Evolutionary conservation across 352 stramenopile species (phyloP), one percentile per base, ranked within the genome.

Genomic region (Plasmopara muralis): DNA sequence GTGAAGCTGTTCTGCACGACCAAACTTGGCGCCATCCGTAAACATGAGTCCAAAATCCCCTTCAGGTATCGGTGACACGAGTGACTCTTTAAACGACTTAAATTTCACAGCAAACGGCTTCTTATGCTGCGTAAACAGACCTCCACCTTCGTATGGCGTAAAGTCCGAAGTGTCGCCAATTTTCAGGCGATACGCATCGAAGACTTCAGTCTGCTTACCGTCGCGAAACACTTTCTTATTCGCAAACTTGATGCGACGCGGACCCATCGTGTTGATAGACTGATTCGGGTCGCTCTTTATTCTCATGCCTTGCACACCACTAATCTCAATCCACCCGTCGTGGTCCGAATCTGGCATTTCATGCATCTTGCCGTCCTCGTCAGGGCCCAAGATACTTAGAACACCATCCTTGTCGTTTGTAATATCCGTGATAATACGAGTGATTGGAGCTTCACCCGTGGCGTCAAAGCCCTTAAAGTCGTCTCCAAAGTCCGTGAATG

Each of bases 341-440:
- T 93, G 83, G 47, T 85, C 80, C 57, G 80, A 91, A 49, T 93
- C 83, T 0, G 80, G 83, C 74, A 93, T 83, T 34, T 93, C 83
- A 60, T 93, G 83, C 80, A 93, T 93, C 64, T 89, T 90, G 50
- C 83, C 83, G 56, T 93, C 80, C 46, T 93, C 83, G 50, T 93
- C 80, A 0, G 83, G 80, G 0, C 83, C 83, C 25, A 93, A 66
- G 31, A 93, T 74, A 37, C 72, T 80, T 38, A 93, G 46, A 43
- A 89, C 54, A 12, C 83, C 83, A 56, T 93, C 80, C 54, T 69
- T 72, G 50, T 90, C 83, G 59, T 83, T 90, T 54, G 80, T 89
- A 47, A 93, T 85, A 49, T 90, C 80, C 52, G 83, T 91, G 55
- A 93, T 89, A 62, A 93, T 93, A 33, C 83, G 76, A 44, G 83